Evolutionary conservation across 306 rosid genomes (phyloP), one percentile per base, ranked within the genome.

Genomic region (Prinsepia uniflora): DNA sequence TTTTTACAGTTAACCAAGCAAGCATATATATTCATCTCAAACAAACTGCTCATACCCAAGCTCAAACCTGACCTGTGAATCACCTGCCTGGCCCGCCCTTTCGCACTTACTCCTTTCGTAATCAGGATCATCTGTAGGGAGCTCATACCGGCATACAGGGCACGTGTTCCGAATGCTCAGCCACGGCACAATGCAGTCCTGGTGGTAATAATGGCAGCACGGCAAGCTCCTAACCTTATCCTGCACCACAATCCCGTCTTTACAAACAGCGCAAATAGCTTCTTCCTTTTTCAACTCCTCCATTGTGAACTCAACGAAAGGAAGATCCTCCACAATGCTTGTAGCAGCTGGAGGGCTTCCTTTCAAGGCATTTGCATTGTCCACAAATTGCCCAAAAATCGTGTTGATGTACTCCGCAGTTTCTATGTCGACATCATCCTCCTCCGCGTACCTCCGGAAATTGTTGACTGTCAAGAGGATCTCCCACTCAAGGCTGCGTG

Each of bases 131-230:
- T 90, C 97, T 0, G 98, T 93, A 5, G 97, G 97, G 81, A 93
- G 76, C 82, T 90, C 98, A 49, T 68, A 87, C 84, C 97, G 83
- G 79, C 98, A 93, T 68, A 90, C 92, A 0, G 98, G 98, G 68
- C 98, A 93, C 0, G 98, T 88, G 71, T 93, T 90, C 7, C 92
- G 91, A 44, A 93, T 93, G 62, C 79, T 75, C 81, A 93, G 73
- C 98, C 98, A 93, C 0, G 97, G 98, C 71, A 87, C 75, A 79
- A 93, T 90, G 84, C 97, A 93, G 59, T 93, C 98, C 3, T 84
- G 93, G 45, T 93, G 98, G 68, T 83, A 93, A 78, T 81, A 93
- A 67, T 93, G 97, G 2, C 80, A 83, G 78, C 97, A 93, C 6
- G 98, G 98, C 36, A 93, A 77, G 86, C 84, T 87, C 79, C 81